A percentile compares a stretch with the other conserved stretches of the same genome.
Conservation (phyloP, 331 rosid species). For the Stylosanthes scabra region DNA sequence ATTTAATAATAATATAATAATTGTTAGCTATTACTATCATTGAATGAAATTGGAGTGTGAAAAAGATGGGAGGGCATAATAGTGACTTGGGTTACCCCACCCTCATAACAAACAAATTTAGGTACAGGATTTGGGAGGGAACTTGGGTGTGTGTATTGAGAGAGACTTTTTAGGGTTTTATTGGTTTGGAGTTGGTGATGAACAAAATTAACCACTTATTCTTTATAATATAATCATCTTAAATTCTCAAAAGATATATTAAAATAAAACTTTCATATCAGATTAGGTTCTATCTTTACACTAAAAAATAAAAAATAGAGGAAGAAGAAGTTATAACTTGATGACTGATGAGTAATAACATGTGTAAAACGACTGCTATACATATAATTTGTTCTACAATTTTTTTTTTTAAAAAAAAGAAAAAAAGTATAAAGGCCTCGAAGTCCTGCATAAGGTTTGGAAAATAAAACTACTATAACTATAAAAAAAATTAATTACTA, state of each 20-base stretch:
- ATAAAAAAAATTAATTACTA: too few relatives aligned
- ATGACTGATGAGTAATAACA: too few relatives aligned
- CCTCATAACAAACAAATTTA: slow-evolving; percentile 40
- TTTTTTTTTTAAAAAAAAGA: too few relatives aligned
- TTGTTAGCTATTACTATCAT: slow-evolving; percentile 13
- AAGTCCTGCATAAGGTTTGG: not conserved
- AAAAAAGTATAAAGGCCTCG: not conserved
- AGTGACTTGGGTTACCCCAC: slow-evolving; percentile 36
- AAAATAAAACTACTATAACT: not conserved
- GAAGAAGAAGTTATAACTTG: not conserved
- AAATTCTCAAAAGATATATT: not conserved
- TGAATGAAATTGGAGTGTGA: slow-evolving; percentile 44
- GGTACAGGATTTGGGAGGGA: slow-evolving; percentile 25
- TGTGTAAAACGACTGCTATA: slow-evolving; percentile 3
- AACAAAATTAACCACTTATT: not conserved
- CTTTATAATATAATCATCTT: not conserved
- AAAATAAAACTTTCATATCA: not conserved
- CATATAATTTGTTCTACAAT: not conserved
- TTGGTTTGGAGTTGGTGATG: slow-evolving; percentile 14
- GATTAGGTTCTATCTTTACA: slow-evolving; percentile 20
- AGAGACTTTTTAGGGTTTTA: not conserved
- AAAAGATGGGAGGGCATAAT: slow-evolving; percentile 5
- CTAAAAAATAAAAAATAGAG: not conserved
- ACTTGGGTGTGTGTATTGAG: not conserved
- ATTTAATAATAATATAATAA: not conserved